Evolutionary conservation across 768 basidiomycete species (phyloP).

Genomic region (Lactarius pseudohatsudake): DNA sequence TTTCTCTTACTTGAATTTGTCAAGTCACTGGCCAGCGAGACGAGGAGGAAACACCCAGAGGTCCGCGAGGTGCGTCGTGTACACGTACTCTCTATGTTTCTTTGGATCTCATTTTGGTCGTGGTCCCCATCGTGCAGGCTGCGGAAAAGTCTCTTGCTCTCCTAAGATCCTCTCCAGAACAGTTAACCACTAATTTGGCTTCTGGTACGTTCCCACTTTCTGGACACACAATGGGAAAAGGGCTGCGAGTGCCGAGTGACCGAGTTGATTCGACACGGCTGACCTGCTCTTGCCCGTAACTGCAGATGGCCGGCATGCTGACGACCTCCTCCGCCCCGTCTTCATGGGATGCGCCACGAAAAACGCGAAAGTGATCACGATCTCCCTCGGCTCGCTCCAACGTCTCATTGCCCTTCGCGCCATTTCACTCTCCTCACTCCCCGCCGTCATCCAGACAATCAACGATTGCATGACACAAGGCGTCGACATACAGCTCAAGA

Average conservation of each 20-base stretch:
- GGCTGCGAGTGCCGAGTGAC: not conserved
- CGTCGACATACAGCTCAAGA: slow-evolving; percentile 94
- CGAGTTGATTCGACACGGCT: not conserved
- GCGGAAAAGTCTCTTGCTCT: slow-evolving; percentile 86
- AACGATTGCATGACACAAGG: slow-evolving; percentile 87
- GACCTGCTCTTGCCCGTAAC: not conserved
- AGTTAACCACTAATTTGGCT: slow-evolving; percentile 68
- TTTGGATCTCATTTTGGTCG: not conserved
- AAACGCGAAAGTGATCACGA: slow-evolving; percentile 91
- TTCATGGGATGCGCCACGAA: slow-evolving; percentile 94
- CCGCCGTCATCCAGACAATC: slow-evolving; percentile 81
- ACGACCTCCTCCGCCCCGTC: slow-evolving; percentile 80
- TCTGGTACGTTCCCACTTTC: slow-evolving; percentile 48
- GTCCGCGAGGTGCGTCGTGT: slow-evolving; percentile 75
- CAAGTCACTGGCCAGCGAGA: slow-evolving; percentile 88
- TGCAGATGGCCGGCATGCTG: slow-evolving; percentile 73
- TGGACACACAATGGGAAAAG: not conserved
- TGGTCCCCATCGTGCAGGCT: slow-evolving; percentile 45
- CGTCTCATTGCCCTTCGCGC: slow-evolving; percentile 85
- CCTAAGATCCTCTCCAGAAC: slow-evolving; percentile 78
- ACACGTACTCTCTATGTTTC: not conserved
- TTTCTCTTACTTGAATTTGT: slow-evolving; percentile 3
- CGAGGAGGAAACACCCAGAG: slow-evolving; percentile 85
- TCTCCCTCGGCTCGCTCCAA: slow-evolving; percentile 88
- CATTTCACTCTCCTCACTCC: slow-evolving; percentile 76